Percentiles rank a stretch among this genome's conserved stretches.
These are phyloP conservation scores for Prunus armeniaca DNA, from an alignment of 306 rosid species.

Conservation along the genomic window DNA sequence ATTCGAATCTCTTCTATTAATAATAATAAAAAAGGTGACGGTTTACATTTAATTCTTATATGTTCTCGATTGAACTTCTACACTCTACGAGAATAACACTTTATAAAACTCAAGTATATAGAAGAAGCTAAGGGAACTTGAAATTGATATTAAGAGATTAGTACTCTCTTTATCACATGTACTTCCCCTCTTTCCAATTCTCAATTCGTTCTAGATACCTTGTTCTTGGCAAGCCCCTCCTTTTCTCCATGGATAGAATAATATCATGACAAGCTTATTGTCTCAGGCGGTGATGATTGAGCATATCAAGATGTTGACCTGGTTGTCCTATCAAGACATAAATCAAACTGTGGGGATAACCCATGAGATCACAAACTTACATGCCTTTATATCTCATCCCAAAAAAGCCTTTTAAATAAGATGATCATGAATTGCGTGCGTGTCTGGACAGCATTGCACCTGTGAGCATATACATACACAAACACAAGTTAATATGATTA, in stretches of 20 bases:
- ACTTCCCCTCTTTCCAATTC: not conserved
- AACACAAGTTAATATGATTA: not conserved
- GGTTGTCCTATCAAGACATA: conserved; percentile 10
- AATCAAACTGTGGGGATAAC: conserved; percentile 23
- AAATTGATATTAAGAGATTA: not conserved
- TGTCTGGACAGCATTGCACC: conserved; percentile 28
- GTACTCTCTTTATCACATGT: not conserved
- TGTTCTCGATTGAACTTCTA: not conserved
- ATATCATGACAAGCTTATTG: conserved; percentile 1
- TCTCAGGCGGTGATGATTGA: conserved; percentile 17
- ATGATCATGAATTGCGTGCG: not conserved
- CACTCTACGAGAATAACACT: not conserved
- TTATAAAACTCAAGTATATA: not conserved
- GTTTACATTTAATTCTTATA: too few species aligned
- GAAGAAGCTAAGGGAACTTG: not conserved
- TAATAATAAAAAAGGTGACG: too few species aligned
- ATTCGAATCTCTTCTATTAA: too few species aligned
- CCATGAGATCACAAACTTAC: conserved; percentile 18
- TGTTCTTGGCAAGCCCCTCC: not conserved
- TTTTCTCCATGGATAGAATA: not conserved
- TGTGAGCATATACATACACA: not conserved
- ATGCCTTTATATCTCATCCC: conserved; percentile 2
- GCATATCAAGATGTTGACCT: conserved; percentile 10
- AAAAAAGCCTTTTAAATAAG: not conserved
- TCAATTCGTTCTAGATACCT: not conserved